Conservation (phyloP, 805 yeast species). For the Zygosaccharomyces lentus region DNA sequence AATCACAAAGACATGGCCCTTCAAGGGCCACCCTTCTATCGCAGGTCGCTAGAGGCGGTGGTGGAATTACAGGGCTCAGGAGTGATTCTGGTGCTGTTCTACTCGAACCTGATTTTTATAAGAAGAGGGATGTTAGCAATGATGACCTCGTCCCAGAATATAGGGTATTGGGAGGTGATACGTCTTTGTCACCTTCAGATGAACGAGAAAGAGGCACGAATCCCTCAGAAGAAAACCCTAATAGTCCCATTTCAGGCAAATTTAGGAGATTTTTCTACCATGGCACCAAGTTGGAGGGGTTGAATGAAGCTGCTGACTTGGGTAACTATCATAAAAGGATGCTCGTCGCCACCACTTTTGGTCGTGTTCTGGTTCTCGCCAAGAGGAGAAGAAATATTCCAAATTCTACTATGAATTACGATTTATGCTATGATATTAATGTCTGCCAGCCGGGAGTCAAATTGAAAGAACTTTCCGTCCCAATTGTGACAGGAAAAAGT, state of each 20-base stretch:
- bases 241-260: conserved; percentile 23
- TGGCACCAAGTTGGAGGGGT: conserved; percentile 11
- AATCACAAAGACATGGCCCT: conserved; percentile 33
- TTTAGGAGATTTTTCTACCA: conserved; percentile 31
- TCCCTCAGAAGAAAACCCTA: conserved; percentile 12
- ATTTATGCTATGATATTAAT: conserved; percentile 51
- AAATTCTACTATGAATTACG: conserved; percentile 36
- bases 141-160: conserved; percentile 19
- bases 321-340: conserved; percentile 47
- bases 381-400: conserved; percentile 37
- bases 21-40: conserved; percentile 39
- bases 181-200: conserved; percentile 1
- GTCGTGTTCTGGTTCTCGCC: conserved; percentile 54
- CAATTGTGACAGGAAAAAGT: conserved; percentile 30
- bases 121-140: conserved; percentile 20
- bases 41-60: conserved; percentile 45
- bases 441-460: conserved; percentile 48
- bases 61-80: conserved; percentile 41
- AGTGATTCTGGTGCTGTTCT: conserved; percentile 27
- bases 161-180: conserved; percentile 16
- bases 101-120: conserved; percentile 33
- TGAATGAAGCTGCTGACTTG: conserved; percentile 16
- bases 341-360: conserved; percentile 56
- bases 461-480: conserved; percentile 54
- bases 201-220: background rate